Percentiles rank a stretch among this genome's conserved stretches.
These are phyloP conservation scores for Geosiphon pyriformis DNA, from an alignment of 192 early-diverging fungal genomes.

Conservation along the genomic window DNA sequence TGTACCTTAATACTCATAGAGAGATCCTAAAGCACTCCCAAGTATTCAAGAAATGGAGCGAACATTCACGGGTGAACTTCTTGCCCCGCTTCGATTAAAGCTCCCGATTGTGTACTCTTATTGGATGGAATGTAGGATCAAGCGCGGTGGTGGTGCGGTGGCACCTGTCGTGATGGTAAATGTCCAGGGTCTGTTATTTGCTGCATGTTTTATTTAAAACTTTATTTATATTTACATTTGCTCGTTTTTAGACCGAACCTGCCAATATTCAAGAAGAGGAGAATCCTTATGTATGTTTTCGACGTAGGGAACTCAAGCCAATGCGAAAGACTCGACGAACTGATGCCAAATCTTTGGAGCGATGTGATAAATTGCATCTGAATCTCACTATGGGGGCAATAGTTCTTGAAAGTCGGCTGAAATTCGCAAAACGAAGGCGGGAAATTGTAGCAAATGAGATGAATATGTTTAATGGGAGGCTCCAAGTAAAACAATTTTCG, in stretches of 20 bases:
- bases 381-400: slow-evolving; percentile 73
- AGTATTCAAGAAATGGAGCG: slow-evolving; percentile 37
- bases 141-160: slow-evolving; percentile 39
- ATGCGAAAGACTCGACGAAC: slow-evolving; percentile 81
- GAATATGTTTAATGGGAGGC: slow-evolving; percentile 65
- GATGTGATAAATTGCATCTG: slow-evolving; percentile 70
- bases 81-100: slow-evolving; percentile 30
- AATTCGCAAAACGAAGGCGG: slow-evolving; percentile 71
- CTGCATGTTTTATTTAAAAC: not conserved
- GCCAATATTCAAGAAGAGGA: slow-evolving; percentile 56
- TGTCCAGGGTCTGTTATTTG: not conserved
- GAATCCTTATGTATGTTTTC: slow-evolving; percentile 96
- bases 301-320: slow-evolving; percentile 85
- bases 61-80: slow-evolving; percentile 30
- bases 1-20: not conserved
- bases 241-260: slow-evolving; percentile 48
- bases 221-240: not conserved
- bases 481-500: slow-evolving; percentile 56
- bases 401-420: slow-evolving; percentile 73
- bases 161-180: slow-evolving; percentile 54
- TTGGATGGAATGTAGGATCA: slow-evolving; percentile 31
- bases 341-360: slow-evolving; percentile 82
- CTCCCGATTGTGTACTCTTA: slow-evolving; percentile 28
- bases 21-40: slow-evolving; percentile 37
- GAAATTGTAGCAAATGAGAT: slow-evolving; percentile 74